Evolutionary conservation across 2,329 filamentous ascomycete species (phyloP), one percentile per base, ranked within the genome.

Genomic region (Hortaea werneckii): DNA sequence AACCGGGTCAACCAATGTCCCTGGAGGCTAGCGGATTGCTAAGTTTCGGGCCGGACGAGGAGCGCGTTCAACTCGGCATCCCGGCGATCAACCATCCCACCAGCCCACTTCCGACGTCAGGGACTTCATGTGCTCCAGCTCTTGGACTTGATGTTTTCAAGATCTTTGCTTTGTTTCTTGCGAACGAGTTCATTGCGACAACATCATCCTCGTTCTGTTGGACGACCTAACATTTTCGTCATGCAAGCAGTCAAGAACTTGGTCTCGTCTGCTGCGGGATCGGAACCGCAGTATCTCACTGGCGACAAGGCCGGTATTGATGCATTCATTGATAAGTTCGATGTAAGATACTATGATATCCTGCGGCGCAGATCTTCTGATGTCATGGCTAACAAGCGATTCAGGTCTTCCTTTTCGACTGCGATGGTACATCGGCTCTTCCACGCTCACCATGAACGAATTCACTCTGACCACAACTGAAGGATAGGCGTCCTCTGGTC

Each of bases 401-500:
- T 41, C 29, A 44, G 87, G 81, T 86, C 32, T 96, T 98, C 62
- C 74, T 98, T 9, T 87, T 98, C 60, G 92, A 98, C 65, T 98
- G 92, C 69, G 92, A 98, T 79, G 92, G 90, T 94, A 72, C 59
- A 73, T 62, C 20, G 10, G 6, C 39, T 41, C 13, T 4, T 29
- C 40, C 29, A 6, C 11, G 29, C 26, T 1, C 20, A 5, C 30
- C 34, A 13, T 13, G 13, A 12, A 39, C 30, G 12, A 9, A 12
- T 10, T 9, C 27, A 26, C 13, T 12, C 50, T 51, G 43, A 51
- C 40, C 32, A 30, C 20, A 39, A 34, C 42, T 47, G 58, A 68
- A 70, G 64, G 58, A 68, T 68, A 94, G 89, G 90, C 62, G 92
- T 98, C 34, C 74, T 98, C 49, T 98, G 92, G 92, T 95, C 89